Evolutionary conservation across 441 rosid genomes (phyloP).

Genomic region (Euphorbia schlechtendalii): DNA sequence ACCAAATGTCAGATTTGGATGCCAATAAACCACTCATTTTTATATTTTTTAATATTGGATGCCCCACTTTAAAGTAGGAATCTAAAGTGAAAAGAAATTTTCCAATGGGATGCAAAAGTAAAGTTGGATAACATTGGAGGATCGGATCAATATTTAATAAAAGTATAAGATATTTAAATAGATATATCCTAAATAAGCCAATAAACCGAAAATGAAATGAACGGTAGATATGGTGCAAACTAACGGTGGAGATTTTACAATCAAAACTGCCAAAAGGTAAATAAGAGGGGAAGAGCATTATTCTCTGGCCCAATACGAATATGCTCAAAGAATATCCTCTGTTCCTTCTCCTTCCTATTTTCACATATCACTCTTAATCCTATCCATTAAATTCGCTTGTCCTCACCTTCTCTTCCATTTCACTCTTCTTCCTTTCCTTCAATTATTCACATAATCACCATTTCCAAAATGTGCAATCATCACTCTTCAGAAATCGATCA

Average conservation of each 20-base stretch:
- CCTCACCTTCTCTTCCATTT: conserved; percentile 11
- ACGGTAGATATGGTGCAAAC: neutral
- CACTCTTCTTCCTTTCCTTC: too few relatives aligned
- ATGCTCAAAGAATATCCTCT: conserved; percentile 19
- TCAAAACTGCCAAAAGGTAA: neutral
- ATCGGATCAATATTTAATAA: neutral
- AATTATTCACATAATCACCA: neutral
- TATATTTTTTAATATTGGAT: too few relatives aligned
- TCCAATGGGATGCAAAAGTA: too few relatives aligned
- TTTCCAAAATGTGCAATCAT: conserved; percentile 13
- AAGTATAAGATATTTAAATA: neutral
- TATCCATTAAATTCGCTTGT: conserved; percentile 9
- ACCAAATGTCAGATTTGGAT: too few relatives aligned
- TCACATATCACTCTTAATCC: neutral
- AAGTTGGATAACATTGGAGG: neutral
- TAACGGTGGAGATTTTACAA: neutral
- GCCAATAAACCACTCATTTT: too few relatives aligned
- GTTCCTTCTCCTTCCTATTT: neutral
- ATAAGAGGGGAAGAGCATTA: neutral
- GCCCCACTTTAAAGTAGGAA: too few relatives aligned
- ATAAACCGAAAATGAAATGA: neutral
- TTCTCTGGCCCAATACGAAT: conserved; percentile 16
- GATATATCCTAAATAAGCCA: too few relatives aligned
- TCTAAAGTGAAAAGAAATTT: too few relatives aligned
- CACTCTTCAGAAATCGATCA: conserved; percentile 37